These are phyloP conservation scores for Coix lacrymajobi DNA, from an alignment of 176 grass and related monocot species.

Conservation along the genomic window DNA sequence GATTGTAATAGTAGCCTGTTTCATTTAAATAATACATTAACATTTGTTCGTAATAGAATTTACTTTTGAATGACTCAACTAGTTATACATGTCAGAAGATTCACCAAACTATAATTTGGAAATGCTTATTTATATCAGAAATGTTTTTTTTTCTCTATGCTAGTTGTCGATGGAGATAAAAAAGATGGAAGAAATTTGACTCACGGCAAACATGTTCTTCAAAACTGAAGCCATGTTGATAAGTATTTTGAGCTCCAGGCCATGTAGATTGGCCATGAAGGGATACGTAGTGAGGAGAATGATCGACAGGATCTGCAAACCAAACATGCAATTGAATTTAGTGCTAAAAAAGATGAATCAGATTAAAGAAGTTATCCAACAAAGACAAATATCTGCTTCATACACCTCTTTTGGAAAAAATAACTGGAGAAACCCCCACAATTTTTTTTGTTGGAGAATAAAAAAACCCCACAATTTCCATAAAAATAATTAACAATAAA, in stretches of 20 bases:
- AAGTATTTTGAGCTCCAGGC: slow-evolving; percentile 42
- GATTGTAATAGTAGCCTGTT: slow-evolving; percentile 67
- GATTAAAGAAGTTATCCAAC: not conserved
- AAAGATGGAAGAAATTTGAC: not conserved
- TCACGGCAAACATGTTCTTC: slow-evolving; percentile 54
- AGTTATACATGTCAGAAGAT: not conserved
- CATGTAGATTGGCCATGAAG: slow-evolving; percentile 49
- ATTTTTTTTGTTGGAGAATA: too few relatives aligned
- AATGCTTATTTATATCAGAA: not conserved
- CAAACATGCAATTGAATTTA: slow-evolving; percentile 16
- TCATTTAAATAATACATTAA: slow-evolving; percentile 16
- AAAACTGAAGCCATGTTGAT: slow-evolving; percentile 52
- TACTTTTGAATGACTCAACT: not conserved
- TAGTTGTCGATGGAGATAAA: not conserved
- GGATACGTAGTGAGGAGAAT: slow-evolving; percentile 56
- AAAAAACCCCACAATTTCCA: not conserved
- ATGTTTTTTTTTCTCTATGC: not conserved
- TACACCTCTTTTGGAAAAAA: not conserved
- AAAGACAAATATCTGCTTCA: not conserved
- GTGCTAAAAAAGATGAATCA: not conserved
- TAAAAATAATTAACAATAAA: not conserved
- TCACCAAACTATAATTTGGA: not conserved
- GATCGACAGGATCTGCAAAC: slow-evolving; percentile 53
- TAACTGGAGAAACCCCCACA: not conserved
- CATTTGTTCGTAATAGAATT: not conserved